These are phyloP conservation scores for Fusarium sp. DNA, from an alignment of 2,329 filamentous ascomycete genomes.

Conservation along the genomic window DNA sequence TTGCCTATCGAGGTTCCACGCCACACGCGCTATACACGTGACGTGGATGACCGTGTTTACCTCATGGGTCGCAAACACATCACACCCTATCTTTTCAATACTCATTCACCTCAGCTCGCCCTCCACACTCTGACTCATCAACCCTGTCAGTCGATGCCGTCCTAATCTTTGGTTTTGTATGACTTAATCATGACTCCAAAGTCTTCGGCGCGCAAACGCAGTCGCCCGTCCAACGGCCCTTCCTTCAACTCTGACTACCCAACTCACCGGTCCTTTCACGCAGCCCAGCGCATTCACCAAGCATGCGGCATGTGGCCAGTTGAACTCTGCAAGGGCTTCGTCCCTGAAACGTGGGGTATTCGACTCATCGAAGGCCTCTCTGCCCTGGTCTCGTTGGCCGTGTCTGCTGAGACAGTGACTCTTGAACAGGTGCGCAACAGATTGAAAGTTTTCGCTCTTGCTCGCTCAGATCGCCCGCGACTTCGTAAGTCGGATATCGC, in stretches of 20 bases:
- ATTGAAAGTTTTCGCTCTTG: background rate
- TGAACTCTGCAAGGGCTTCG: background rate
- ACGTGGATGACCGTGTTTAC: background rate
- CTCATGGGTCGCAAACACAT: slow-evolving; percentile 11
- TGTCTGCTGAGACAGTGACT: background rate
- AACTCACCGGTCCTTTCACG: slow-evolving; percentile 1
- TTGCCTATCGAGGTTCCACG: background rate
- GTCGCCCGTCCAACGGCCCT: background rate
- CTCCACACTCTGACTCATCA: background rate
- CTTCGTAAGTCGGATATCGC: slow-evolving; percentile 1
- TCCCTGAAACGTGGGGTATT: background rate
- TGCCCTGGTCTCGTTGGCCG: background rate
- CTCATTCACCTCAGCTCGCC: background rate
- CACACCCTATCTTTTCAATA: background rate
- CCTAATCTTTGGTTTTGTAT: background rate
- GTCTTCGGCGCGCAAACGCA: background rate
- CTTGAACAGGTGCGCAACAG: background rate
- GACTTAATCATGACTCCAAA: background rate
- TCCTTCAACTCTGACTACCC: background rate
- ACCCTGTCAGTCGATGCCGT: background rate
- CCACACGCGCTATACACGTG: slow-evolving; percentile 8
- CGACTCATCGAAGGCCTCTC: slow-evolving; percentile 6
- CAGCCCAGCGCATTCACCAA: slow-evolving; percentile 7
- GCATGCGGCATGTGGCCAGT: slow-evolving; percentile 7
- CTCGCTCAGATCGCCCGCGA: background rate